Conservation (phyloP, 2,329 filamentous ascomycete genomes). For the Calonectria fujianensis region DNA sequence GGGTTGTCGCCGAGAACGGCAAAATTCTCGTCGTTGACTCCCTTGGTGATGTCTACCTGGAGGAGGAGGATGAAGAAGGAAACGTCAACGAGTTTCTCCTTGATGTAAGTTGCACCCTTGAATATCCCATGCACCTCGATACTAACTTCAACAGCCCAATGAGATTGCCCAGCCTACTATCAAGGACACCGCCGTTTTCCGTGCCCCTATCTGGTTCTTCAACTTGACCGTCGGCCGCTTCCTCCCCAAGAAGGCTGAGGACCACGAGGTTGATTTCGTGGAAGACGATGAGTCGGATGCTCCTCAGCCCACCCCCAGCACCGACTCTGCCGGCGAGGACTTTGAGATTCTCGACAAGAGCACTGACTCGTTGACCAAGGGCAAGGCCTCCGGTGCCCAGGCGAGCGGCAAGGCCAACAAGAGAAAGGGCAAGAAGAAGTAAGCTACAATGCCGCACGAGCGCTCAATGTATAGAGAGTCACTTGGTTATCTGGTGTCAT, state of each 20-base stretch:
- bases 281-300: conserved; percentile 69
- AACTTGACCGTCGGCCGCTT: conserved; percentile 72
- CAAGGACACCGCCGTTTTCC: conserved; percentile 87
- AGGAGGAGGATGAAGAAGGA: conserved; percentile 92
- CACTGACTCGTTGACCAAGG: conserved; percentile 71
- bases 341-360: conserved; percentile 80
- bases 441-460: conserved; percentile 42
- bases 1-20: conserved; percentile 94
- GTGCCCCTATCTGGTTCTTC: conserved; percentile 85
- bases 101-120: conserved; percentile 78
- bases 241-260: conserved; percentile 62
- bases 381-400: conserved; percentile 70
- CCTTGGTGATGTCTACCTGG: conserved; percentile 93
- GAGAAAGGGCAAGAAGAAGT: conserved; percentile 74
- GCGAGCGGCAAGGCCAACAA: conserved; percentile 69
- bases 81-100: conserved; percentile 88
- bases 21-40: conserved; percentile 96
- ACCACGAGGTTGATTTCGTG: conserved; percentile 62
- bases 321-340: conserved; percentile 75
- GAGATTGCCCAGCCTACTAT: conserved; percentile 87
- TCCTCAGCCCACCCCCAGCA: conserved; percentile 72
- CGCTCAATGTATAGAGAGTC: conserved; percentile 42
- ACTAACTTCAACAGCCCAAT: conserved; percentile 75
- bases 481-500: conserved; percentile 5
- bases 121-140: conserved; percentile 9